phyloP scores from a whole-genome alignment of 805 yeast species.

The Ogataea degrootiae region DNA sequence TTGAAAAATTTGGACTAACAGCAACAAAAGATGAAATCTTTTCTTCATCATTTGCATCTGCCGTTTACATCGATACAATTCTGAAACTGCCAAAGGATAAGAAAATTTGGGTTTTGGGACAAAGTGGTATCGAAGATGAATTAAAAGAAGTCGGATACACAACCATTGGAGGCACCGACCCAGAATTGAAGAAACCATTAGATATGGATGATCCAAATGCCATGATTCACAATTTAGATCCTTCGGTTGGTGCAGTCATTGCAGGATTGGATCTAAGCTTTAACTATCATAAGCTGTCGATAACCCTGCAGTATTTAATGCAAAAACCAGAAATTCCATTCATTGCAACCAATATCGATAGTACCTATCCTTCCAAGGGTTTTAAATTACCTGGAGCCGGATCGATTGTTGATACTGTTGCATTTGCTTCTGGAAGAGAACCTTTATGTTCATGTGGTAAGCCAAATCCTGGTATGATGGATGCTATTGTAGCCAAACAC shows the following conservation, averaged over 20 bases:
- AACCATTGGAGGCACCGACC: constrained; percentile 81
- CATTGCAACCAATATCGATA: constrained; percentile 91
- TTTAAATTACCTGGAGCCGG: constrained; percentile 93
- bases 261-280: constrained; percentile 78
- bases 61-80: constrained; percentile 76
- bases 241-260: constrained; percentile 78
- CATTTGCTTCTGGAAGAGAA: constrained; percentile 69
- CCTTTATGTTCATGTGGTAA: constrained; percentile 88
- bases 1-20: constrained; percentile 52
- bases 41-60: constrained; percentile 89
- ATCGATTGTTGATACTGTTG: constrained; percentile 73
- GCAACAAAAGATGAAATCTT: constrained; percentile 65
- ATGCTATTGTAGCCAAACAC: constrained; percentile 70
- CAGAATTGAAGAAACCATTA: constrained; percentile 48
- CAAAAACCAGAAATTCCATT: constrained; percentile 58
- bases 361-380: constrained; percentile 90
- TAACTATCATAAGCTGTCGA: constrained; percentile 77
- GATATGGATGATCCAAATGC: constrained; percentile 54
- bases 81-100: constrained; percentile 65
- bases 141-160: constrained; percentile 67
- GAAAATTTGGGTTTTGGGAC: constrained; percentile 90
- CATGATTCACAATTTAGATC: constrained; percentile 57
- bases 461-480: constrained; percentile 87
- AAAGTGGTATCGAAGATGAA: constrained; percentile 79
- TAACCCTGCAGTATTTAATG: constrained; percentile 74